Percentiles rank a stretch among this genome's conserved stretches.
phyloP scores from a whole-genome alignment of 2,329 filamentous ascomycete genomes.

The Talaromyces marneffei region DNA sequence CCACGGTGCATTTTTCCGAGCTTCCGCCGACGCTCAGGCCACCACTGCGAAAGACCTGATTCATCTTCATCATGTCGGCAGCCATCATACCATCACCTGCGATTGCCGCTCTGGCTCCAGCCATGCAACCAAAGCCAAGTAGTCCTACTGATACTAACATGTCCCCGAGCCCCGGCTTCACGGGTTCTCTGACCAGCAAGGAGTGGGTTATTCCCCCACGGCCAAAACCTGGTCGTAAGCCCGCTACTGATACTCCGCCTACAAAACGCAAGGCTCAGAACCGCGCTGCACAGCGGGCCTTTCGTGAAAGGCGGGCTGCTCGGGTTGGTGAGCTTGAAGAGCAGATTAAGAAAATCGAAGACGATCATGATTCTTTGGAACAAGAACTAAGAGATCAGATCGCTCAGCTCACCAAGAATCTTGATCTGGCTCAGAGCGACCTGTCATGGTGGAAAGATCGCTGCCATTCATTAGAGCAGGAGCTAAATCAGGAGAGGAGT shows the following conservation, averaged over 20 bases:
- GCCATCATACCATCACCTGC: slow-evolving; percentile 3
- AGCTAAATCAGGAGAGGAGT: slow-evolving; percentile 46
- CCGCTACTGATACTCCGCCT: slow-evolving; percentile 83
- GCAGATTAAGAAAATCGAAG: slow-evolving; percentile 44
- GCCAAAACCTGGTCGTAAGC: slow-evolving; percentile 87
- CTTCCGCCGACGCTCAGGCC: neutral
- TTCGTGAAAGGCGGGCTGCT: slow-evolving; percentile 78
- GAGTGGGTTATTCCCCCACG: slow-evolving; percentile 82
- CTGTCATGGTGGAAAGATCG: slow-evolving; percentile 45
- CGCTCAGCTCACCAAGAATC: slow-evolving; percentile 54
- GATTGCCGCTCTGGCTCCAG: slow-evolving; percentile 25
- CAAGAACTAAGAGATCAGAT: slow-evolving; percentile 52
- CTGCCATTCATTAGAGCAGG: slow-evolving; percentile 58
- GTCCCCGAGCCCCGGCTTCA: slow-evolving; percentile 33
- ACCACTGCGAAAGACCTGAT: neutral
- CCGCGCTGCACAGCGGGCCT: slow-evolving; percentile 81
- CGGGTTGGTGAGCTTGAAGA: slow-evolving; percentile 66
- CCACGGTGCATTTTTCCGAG: neutral
- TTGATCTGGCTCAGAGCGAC: slow-evolving; percentile 58
- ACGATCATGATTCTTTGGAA: slow-evolving; percentile 41
- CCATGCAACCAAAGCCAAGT: slow-evolving; percentile 26
- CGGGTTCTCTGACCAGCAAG: slow-evolving; percentile 62
- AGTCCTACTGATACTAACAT: neutral
- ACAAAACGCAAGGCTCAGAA: slow-evolving; percentile 95
- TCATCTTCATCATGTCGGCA: slow-evolving; percentile 6